phyloP scores from a whole-genome alignment of 169 alveolate genomes.

The Theileria annulata region DNA sequence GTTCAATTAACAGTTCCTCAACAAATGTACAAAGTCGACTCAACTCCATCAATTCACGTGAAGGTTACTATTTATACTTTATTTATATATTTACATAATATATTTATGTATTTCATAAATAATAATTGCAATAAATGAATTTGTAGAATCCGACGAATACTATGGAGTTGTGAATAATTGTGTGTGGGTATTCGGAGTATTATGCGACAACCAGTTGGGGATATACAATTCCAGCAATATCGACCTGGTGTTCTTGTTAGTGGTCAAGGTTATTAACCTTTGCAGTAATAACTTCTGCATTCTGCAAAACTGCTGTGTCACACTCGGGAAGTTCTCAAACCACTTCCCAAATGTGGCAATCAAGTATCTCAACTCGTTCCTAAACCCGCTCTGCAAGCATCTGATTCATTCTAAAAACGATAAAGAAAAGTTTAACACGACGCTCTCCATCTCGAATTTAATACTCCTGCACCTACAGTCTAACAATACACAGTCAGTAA shows the following conservation, averaged over 20 bases:
- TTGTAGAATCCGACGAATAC: background rate
- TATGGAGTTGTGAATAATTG: constrained; percentile 8
- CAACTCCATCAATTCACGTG: too few relatives aligned
- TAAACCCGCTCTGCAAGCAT: constrained; percentile 6
- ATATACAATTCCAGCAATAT: background rate
- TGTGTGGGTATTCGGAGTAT: constrained; percentile 23
- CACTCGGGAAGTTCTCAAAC: constrained; percentile 37
- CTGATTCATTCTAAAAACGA: constrained; percentile 12
- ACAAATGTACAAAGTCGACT: background rate
- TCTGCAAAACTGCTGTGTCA: constrained; percentile 40
- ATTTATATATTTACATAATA: too few relatives aligned
- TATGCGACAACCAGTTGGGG: constrained; percentile 2
- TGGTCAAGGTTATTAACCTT: constrained; percentile 14
- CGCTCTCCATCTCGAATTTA: background rate
- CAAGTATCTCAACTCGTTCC: constrained; percentile 1
- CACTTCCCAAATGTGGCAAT: constrained; percentile 9
- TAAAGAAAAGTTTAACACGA: constrained; percentile 1
- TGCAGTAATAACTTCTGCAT: constrained; percentile 16
- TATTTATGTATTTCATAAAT: too few relatives aligned
- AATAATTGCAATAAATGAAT: too few relatives aligned
- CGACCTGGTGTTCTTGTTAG: background rate
- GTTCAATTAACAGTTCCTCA: background rate
- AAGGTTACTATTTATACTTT: too few relatives aligned
- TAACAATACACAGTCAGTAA: background rate
- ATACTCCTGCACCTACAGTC: background rate